phyloP scores from a whole-genome alignment of 2,329 filamentous ascomycete genomes.

The Curvularia eragrostidis region DNA sequence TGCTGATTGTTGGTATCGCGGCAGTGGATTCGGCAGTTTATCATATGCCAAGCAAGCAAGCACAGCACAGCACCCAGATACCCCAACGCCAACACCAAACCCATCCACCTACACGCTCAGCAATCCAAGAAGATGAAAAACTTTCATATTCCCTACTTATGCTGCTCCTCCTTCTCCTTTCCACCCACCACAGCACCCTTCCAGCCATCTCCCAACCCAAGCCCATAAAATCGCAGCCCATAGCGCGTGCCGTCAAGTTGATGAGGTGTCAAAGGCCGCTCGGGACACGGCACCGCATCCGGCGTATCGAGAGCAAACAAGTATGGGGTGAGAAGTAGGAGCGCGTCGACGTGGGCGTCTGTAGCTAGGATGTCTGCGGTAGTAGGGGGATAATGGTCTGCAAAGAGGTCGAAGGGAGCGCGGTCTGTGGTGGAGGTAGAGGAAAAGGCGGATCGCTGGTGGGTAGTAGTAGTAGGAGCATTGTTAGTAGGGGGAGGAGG shows the following conservation, averaged over 20 bases:
- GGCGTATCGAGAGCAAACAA: conserved; percentile 17
- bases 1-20: too few relatives aligned
- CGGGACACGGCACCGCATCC: conserved; percentile 16
- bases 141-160: too few relatives aligned
- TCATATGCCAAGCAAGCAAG: too few relatives aligned
- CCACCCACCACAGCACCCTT: too few relatives aligned
- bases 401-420: conserved; percentile 12
- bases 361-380: conserved; percentile 16
- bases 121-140: too few relatives aligned
- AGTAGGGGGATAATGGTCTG: conserved; percentile 13
- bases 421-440: too few relatives aligned
- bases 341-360: conserved; percentile 19
- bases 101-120: too few relatives aligned
- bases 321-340: conserved; percentile 13
- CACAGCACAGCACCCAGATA: too few relatives aligned
- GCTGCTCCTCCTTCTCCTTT: too few relatives aligned
- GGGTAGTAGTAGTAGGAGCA: not conserved
- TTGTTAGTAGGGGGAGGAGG: not conserved
- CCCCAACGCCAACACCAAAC: too few relatives aligned
- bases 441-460: too few relatives aligned
- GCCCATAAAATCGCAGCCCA: conserved; percentile 22
- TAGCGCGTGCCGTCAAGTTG: conserved; percentile 29
- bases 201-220: conserved; percentile 26
- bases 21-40: too few relatives aligned
- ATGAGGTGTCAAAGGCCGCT: conserved; percentile 23